Evolutionary conservation across 2,329 filamentous ascomycete genomes (phyloP), one percentile per base, ranked within the genome.

Genomic region (Fusarium aywerte): DNA sequence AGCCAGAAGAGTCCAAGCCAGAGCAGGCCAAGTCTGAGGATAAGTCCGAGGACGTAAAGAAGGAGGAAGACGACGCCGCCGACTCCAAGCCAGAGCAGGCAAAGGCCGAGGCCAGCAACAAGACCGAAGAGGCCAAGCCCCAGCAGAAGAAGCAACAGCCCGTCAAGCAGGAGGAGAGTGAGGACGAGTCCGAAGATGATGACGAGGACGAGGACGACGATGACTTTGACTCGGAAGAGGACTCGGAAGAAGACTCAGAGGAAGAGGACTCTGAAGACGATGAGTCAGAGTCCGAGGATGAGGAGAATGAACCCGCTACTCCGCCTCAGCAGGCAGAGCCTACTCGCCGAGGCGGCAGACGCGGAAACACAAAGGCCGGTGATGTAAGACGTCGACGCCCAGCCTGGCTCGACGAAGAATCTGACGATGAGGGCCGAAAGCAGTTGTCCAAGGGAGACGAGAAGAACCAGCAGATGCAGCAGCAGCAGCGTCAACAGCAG

Each of bases 341-440:
- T 9, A 35, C 25, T 16, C 40, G 57, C n/a, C 44, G 52, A 27
- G 58, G 62, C 5, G 48, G 50, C 20, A 42, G 9, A 23, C 47
- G 65, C 29, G 58, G 35, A 42, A 35, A 25, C 21, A 38, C 47
- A 56, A 73, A 71, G 59, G 50, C 31, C 38, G 55, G 35, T 9
- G 51, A 53, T 18, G 38, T 58, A 18, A 65, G 45, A 18, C 65
- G 68, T n/a, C 50, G 54, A 25, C 70, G 70, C 7, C 69, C 69
- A 12, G 52, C 66, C 7, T 71, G 69, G 70, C 59, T 72, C 49
- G 69, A 74, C 35, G 70, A 74, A 40, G 65, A 73, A 47, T 69
- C 66, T 23, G 58, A 65, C 40, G 62, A 65, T 4, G 62, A 71
- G 27, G 67, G 62, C 11, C 58, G 53, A 20, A 63, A 64, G n/a